These are phyloP conservation scores for Oryza punctata DNA, from an alignment of 176 grass and related monocot species.

Conservation along the genomic window DNA sequence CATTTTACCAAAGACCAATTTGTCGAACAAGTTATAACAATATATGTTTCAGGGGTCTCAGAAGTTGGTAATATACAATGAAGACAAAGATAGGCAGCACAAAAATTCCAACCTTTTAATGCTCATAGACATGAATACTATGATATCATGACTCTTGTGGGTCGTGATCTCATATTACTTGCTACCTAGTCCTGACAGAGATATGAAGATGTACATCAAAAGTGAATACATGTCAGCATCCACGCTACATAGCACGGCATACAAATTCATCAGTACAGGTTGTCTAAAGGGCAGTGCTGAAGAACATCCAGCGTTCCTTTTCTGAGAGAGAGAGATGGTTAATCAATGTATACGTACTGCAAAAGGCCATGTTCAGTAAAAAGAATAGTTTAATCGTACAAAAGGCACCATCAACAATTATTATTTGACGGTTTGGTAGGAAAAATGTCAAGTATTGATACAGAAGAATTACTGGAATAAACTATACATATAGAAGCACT, in stretches of 20 bases:
- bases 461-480: conserved; percentile 5
- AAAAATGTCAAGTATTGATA: neutral
- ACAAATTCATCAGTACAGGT: conserved; percentile 11
- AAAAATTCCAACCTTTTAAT: conserved; percentile 47
- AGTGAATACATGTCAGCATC: conserved; percentile 33
- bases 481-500: neutral
- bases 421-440: neutral
- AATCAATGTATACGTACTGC: neutral
- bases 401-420: conserved; percentile 20
- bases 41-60: neutral
- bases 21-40: conserved; percentile 2
- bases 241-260: conserved; percentile 27
- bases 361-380: neutral
- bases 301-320: conserved; percentile 33
- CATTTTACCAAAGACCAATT: neutral
- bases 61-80: conserved; percentile 31
- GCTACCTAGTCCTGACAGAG: conserved; percentile 58
- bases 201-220: conserved; percentile 40
- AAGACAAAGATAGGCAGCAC: conserved; percentile 27
- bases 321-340: conserved; percentile 1
- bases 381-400: neutral
- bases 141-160: conserved; percentile 55
- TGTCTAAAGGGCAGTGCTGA: neutral
- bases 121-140: conserved; percentile 47
- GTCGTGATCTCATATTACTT: conserved; percentile 54